phyloP scores from a whole-genome alignment of 257 asterid genomes.

The Fraxinus pennsylvanica region DNA sequence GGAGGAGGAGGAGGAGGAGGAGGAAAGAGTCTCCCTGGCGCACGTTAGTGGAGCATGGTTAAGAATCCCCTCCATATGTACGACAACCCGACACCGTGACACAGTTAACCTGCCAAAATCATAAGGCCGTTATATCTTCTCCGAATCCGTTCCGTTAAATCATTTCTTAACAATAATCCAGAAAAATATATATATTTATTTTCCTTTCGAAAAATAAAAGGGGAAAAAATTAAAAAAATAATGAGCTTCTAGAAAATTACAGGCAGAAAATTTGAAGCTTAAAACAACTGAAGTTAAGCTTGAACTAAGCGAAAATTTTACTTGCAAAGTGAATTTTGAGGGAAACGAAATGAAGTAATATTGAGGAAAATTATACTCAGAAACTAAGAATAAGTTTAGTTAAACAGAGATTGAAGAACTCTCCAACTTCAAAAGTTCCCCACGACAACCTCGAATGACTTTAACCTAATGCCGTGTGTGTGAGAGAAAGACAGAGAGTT shows the following conservation, averaged over 20 bases:
- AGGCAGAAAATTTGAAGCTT: too few relatives aligned
- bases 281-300: too few relatives aligned
- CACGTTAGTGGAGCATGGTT: constrained; percentile 51
- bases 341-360: neutral
- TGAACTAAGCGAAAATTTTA: neutral
- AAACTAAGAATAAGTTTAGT: neutral
- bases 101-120: constrained; percentile 32
- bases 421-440: constrained; percentile 15
- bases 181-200: too few relatives aligned
- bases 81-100: constrained; percentile 19
- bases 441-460: constrained; percentile 11
- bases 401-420: neutral
- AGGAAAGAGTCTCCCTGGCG: constrained; percentile 40
- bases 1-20: neutral
- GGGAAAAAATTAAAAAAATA: too few relatives aligned
- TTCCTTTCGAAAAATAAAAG: too few relatives aligned
- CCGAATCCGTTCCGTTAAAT: too few relatives aligned
- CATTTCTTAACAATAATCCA: too few relatives aligned
- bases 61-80: constrained; percentile 54
- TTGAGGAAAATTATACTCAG: neutral
- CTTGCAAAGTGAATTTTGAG: neutral
- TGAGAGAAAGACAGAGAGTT: too few relatives aligned
- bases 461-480: neutral
- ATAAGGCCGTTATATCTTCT: neutral
- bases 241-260: too few relatives aligned